Evolutionary conservation across 176 grass and related monocot species (phyloP), one percentile per base, ranked within the genome.

Genomic region (Carex parvula): DNA sequence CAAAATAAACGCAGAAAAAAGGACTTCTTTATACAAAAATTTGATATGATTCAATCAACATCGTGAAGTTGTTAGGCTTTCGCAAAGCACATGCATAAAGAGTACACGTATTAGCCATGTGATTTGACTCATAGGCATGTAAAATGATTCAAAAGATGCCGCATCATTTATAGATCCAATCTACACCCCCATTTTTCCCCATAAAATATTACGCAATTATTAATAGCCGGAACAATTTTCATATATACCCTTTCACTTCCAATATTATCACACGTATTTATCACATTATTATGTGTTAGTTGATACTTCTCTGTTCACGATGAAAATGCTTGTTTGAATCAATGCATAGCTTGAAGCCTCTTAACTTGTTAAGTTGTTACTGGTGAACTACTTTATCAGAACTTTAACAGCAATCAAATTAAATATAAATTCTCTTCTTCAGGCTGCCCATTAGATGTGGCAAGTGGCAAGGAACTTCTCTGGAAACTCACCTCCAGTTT

Each of bases 31-130:
- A 29, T 10, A 29, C 8, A 56, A 53, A 52, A 77, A 56, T 15
- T 5, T 64, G 12, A 77, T 2, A 44, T 10, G 24, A 24, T 3
- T 1, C 16, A 10, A 32, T 53, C 24, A 55, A 52, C 53, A 77
- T 77, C 24, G 57, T 78, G 73, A 33, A 78, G 7, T 77, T 77
- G 50, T 77, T 29, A 53, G 44, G 20, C 44, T 24, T 54, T 44
- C 57, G 24, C 73, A 9, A 78, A 35, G 50, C 73, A 78, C 50
- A 78, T 78, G 73, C 73, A 11, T 78, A 78, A 78, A 78, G 73
- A 78, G 73, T 78, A 78, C 14, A 78, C 52, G 71, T 16, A 35
- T 57, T 57, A 18, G 73, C 50, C 73, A 56, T 78, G 73, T 78
- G 73, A 78, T 55, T 76, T 18, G 52, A 78, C 48, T 57, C 73